phyloP scores from a whole-genome alignment of 441 rosid genomes.

The Populus hybrid region DNA sequence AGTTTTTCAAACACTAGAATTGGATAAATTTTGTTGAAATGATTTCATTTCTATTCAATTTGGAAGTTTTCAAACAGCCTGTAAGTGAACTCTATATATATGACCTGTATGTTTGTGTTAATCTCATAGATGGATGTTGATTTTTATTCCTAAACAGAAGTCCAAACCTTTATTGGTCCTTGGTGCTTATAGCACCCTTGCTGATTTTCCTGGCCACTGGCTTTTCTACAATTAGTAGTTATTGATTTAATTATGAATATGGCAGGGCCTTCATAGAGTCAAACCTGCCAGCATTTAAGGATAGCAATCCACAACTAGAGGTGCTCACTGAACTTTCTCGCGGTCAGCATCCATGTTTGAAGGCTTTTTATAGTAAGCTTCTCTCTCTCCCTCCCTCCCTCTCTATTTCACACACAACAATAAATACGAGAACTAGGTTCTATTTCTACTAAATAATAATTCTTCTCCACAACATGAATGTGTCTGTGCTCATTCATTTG shows the following conservation, averaged over 20 bases:
- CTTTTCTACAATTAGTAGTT: not conserved
- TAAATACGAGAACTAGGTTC: not conserved
- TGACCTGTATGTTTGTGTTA: not conserved
- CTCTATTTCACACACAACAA: not conserved
- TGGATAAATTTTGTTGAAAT: not conserved
- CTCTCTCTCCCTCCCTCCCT: not conserved
- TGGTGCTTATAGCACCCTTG: not conserved
- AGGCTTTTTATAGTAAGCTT: conserved; percentile 66
- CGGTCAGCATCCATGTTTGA: conserved; percentile 85
- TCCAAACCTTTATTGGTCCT: not conserved
- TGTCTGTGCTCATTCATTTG: not conserved
- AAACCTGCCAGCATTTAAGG: conserved; percentile 56
- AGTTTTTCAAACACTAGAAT: not conserved
- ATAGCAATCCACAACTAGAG: conserved; percentile 71
- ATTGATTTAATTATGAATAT: not conserved
- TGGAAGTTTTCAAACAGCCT: not conserved
- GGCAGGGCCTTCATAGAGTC: conserved; percentile 84
- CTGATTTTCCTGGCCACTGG: not conserved
- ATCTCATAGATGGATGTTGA: not conserved
- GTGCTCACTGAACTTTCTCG: conserved; percentile 69
- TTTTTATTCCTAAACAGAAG: not conserved
- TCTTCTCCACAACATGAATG: not conserved
- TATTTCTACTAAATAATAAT: not conserved
- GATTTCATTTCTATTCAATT: not conserved
- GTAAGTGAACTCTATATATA: not conserved